A percentile compares a stretch with the other conserved stretches of the same genome.
These are phyloP conservation scores for Raffaelea albimanens DNA, from an alignment of 2,329 filamentous ascomycete species.

Conservation along the genomic window DNA sequence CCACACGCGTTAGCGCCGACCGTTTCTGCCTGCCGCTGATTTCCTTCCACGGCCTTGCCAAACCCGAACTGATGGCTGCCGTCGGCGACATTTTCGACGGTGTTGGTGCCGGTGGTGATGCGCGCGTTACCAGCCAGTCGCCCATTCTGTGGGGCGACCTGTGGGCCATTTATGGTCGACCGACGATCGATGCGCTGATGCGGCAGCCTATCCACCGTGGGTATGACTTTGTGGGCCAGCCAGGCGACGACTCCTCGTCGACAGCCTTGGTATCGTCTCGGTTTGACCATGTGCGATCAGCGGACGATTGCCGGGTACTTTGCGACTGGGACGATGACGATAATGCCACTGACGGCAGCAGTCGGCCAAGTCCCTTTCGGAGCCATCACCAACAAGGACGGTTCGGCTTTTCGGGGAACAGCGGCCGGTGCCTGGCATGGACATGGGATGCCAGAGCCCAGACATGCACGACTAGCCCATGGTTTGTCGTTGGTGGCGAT, in stretches of 20 bases:
- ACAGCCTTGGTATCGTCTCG: slow-evolving; percentile 16
- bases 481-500: slow-evolving; percentile 36
- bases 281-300: slow-evolving; percentile 22
- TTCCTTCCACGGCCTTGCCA: slow-evolving; percentile 41
- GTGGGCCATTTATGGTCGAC: slow-evolving; percentile 36
- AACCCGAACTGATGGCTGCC: slow-evolving; percentile 33
- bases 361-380: too few relatives aligned
- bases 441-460: slow-evolving; percentile 31
- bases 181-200: slow-evolving; percentile 27
- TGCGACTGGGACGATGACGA: slow-evolving; percentile 26
- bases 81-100: slow-evolving; percentile 31
- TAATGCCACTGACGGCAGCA: background rate
- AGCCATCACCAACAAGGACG: background rate
- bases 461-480: slow-evolving; percentile 37
- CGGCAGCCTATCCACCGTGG: slow-evolving; percentile 25
- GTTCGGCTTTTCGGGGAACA: slow-evolving; percentile 5
- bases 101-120: slow-evolving; percentile 14
- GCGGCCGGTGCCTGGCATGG: slow-evolving; percentile 38
- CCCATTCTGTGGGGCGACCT: slow-evolving; percentile 40
- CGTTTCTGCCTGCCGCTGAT: slow-evolving; percentile 44
- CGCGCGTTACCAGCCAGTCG: background rate
- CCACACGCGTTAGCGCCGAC: slow-evolving; percentile 39
- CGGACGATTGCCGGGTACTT: slow-evolving; percentile 31
- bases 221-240: slow-evolving; percentile 37
- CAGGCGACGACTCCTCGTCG: slow-evolving; percentile 32